These are phyloP conservation scores for Talaromyces atroroseus DNA, from an alignment of 2,329 filamentous ascomycete species.

Conservation along the genomic window DNA sequence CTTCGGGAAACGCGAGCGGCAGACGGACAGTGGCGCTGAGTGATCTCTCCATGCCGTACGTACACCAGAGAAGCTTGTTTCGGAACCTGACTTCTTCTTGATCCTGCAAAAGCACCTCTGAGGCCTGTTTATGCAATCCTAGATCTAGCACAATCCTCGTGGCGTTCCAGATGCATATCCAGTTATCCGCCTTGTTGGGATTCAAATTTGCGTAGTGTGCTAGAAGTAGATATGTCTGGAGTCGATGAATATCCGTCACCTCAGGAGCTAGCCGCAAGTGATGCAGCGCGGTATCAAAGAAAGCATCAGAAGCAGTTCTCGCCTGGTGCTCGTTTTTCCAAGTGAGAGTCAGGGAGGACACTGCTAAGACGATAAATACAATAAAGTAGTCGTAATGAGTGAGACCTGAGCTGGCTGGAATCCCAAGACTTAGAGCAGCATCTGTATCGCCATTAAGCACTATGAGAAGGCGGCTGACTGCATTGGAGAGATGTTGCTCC, in stretches of 20 bases:
- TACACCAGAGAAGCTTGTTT: conserved; percentile 8
- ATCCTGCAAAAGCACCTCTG: not conserved
- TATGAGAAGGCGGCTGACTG: not conserved
- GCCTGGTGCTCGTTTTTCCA: conserved; percentile 14
- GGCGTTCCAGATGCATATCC: conserved; percentile 9
- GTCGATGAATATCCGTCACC: conserved; percentile 7
- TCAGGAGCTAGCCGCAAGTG: conserved; percentile 7
- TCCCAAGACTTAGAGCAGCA: not conserved
- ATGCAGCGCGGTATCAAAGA: conserved; percentile 10
- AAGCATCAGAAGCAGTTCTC: conserved; percentile 10
- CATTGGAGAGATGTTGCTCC: not conserved
- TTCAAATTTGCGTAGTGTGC: conserved; percentile 8
- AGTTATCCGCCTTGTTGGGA: conserved; percentile 6
- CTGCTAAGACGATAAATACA: conserved; percentile 13
- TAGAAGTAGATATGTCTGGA: conserved; percentile 12
- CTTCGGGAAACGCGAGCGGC: conserved; percentile 9
- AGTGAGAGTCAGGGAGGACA: conserved; percentile 13
- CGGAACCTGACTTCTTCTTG: conserved; percentile 1
- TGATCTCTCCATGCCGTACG: conserved; percentile 10
- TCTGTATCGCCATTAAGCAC: not conserved
- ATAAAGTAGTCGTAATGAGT: conserved; percentile 7
- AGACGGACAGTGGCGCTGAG: conserved; percentile 9
- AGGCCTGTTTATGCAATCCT: not conserved
- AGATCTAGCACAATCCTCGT: conserved; percentile 7
- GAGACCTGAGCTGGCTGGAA: not conserved